These are phyloP conservation scores for Penicillium turbatum DNA, from an alignment of 495 filamentous ascomycete genomes.

Conservation along the genomic window DNA sequence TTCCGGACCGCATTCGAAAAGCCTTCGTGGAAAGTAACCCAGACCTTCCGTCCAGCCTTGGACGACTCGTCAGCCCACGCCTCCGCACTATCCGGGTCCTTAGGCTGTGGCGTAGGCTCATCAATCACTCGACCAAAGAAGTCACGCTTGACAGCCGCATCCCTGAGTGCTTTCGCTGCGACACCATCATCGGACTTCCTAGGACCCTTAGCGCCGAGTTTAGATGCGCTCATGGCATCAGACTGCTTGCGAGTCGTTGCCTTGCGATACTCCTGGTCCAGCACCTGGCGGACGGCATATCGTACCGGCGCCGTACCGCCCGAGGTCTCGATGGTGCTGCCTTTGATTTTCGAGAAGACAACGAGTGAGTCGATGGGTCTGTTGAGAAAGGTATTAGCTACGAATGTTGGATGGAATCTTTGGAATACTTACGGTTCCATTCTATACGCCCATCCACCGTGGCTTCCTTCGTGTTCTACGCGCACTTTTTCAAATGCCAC, in stretches of 20 bases:
- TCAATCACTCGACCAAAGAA: slow-evolving; percentile 80
- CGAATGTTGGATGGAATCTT: slow-evolving; percentile 8
- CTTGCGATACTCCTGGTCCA: slow-evolving; percentile 82
- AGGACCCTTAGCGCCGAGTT: slow-evolving; percentile 22
- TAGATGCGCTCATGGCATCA: slow-evolving; percentile 52
- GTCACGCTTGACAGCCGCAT: slow-evolving; percentile 63
- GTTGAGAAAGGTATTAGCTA: slow-evolving; percentile 21
- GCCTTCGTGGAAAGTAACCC: slow-evolving; percentile 96
- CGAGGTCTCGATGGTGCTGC: slow-evolving; percentile 18
- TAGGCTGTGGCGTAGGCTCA: slow-evolving; percentile 34
- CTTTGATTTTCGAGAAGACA: slow-evolving; percentile 38
- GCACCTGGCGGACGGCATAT: slow-evolving; percentile 85
- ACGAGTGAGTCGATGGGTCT: slow-evolving; percentile 67
- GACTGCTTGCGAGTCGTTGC: slow-evolving; percentile 57
- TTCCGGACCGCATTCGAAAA: slow-evolving; percentile 94
- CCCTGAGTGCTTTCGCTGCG: slow-evolving; percentile 20
- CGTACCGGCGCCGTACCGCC: slow-evolving; percentile 62
- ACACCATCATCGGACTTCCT: slow-evolving; percentile 20
- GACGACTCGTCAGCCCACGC: slow-evolving; percentile 31
- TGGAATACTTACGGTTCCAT: slow-evolving; percentile 79
- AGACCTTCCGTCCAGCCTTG: slow-evolving; percentile 59
- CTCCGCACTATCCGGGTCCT: slow-evolving; percentile 7
- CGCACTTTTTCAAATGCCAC: slow-evolving; percentile 78
- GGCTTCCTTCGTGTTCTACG: slow-evolving; percentile 61
- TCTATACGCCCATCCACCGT: slow-evolving; percentile 74